Conservation (phyloP, 805 yeast species). For the Debaryomyces maramus region DNA sequence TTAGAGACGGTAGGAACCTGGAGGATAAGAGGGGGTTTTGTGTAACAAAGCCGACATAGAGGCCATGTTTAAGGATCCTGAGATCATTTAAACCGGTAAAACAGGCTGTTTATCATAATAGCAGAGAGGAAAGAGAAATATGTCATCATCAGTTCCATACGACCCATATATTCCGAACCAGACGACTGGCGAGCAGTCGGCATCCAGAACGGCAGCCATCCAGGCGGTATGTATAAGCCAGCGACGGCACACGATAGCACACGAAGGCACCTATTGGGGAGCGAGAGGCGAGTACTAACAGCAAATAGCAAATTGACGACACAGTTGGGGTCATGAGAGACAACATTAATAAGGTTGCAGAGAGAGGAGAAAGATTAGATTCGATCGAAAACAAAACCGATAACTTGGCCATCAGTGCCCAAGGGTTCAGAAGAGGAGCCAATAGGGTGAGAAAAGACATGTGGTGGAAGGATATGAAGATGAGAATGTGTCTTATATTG, state of each 20-base stretch:
- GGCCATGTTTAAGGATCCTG: neutral
- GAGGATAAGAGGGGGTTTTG: neutral
- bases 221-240: constrained; percentile 60
- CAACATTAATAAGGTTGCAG: constrained; percentile 92
- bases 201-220: constrained; percentile 72
- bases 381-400: constrained; percentile 92
- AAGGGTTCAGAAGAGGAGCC: constrained; percentile 94
- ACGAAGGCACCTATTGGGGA: too few relatives aligned
- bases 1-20: too few relatives aligned
- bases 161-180: constrained; percentile 81
- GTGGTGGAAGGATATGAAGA: constrained; percentile 99
- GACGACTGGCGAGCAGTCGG: constrained; percentile 50
- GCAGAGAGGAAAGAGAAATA: constrained; percentile 18
- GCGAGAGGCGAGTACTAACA: constrained; percentile 31
- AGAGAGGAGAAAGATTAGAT: constrained; percentile 90
- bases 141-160: constrained; percentile 81
- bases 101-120: too few relatives aligned
- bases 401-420: constrained; percentile 87
- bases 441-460: constrained; percentile 95
- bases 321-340: constrained; percentile 98
- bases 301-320: constrained; percentile 74
- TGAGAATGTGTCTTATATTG: constrained; percentile 86
- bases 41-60: neutral
- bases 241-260: neutral
- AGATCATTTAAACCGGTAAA: neutral